A percentile compares a stretch with the other conserved stretches of the same genome.
phyloP scores from a whole-genome alignment of 148 eudicot species.

The Cornus florida region DNA sequence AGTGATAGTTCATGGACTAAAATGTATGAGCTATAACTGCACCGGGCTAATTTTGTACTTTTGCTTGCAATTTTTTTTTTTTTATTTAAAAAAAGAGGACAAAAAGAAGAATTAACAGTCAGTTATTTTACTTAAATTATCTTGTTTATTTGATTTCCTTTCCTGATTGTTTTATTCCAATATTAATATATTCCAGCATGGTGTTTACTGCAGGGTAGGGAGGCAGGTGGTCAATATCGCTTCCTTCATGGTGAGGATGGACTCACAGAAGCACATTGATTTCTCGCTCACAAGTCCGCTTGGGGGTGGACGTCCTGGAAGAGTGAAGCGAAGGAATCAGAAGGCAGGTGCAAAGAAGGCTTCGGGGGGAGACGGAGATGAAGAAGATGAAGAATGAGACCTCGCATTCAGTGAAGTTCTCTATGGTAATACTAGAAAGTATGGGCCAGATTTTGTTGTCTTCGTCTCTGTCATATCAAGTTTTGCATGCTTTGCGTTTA shows the following conservation, averaged over 20 bases:
- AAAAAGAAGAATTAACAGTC: too few relatives aligned
- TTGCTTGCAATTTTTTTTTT: too few relatives aligned
- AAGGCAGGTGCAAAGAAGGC: conserved; percentile 68
- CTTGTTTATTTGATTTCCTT: too few relatives aligned
- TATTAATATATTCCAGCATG: too few relatives aligned
- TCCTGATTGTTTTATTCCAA: too few relatives aligned
- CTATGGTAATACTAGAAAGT: not conserved
- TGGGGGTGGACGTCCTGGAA: conserved; percentile 70
- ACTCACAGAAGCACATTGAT: conserved; percentile 70
- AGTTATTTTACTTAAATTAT: too few relatives aligned
- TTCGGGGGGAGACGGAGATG: conserved; percentile 62
- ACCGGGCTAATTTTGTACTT: too few relatives aligned
- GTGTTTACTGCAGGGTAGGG: conserved; percentile 42
- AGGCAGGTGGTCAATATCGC: conserved; percentile 67
- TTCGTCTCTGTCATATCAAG: not conserved
- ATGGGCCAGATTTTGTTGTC: not conserved
- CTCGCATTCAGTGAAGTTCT: not conserved
- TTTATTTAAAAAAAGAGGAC: too few relatives aligned
- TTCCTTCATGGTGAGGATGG: conserved; percentile 63
- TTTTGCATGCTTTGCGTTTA: conserved; percentile 1
- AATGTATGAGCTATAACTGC: too few relatives aligned
- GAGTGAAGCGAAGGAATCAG: conserved; percentile 67
- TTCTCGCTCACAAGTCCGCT: conserved; percentile 67
- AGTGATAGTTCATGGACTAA: too few relatives aligned
- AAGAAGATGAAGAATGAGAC: conserved; percentile 57